Conservation (phyloP, 192 early-diverging fungal genomes). For the Mortierella antarctica region DNA sequence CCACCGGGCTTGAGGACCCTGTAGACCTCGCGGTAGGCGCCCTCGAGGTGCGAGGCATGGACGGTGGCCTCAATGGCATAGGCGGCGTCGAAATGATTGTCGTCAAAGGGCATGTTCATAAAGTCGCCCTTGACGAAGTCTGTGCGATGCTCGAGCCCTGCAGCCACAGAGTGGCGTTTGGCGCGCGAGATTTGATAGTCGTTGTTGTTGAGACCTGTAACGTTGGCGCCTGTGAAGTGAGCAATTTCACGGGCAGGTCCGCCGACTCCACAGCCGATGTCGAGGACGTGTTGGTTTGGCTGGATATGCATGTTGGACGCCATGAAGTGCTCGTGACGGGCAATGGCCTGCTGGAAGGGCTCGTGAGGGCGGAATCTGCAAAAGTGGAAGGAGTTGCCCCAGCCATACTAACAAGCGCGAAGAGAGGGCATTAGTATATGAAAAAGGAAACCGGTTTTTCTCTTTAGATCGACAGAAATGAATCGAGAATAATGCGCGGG, state of each 20-base stretch:
- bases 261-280: constrained; percentile 97
- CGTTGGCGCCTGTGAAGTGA: constrained; percentile 87
- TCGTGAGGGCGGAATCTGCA: constrained; percentile 82
- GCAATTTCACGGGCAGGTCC: constrained; percentile 95
- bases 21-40: constrained; percentile 90
- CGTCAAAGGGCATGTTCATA: constrained; percentile 84
- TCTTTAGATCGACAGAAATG: not conserved
- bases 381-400: constrained; percentile 96
- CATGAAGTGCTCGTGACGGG: constrained; percentile 92
- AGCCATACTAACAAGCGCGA: constrained; percentile 63
- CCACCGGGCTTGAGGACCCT: constrained; percentile 94
- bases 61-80: constrained; percentile 98
- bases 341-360: constrained; percentile 82
- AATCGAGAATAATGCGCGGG: too few relatives aligned
- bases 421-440: not conserved
- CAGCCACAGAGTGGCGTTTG: constrained; percentile 73
- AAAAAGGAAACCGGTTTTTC: not conserved
- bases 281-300: constrained; percentile 79
- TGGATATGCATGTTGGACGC: constrained; percentile 79
- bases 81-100: constrained; percentile 84
- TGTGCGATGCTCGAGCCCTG: constrained; percentile 67
- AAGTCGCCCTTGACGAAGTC: constrained; percentile 85
- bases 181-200: constrained; percentile 89
- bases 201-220: constrained; percentile 98
- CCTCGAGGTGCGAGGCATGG: constrained; percentile 87